These are phyloP conservation scores for Cichorium intybus DNA, from an alignment of 140 eudicot genomes.

Conservation along the genomic window DNA sequence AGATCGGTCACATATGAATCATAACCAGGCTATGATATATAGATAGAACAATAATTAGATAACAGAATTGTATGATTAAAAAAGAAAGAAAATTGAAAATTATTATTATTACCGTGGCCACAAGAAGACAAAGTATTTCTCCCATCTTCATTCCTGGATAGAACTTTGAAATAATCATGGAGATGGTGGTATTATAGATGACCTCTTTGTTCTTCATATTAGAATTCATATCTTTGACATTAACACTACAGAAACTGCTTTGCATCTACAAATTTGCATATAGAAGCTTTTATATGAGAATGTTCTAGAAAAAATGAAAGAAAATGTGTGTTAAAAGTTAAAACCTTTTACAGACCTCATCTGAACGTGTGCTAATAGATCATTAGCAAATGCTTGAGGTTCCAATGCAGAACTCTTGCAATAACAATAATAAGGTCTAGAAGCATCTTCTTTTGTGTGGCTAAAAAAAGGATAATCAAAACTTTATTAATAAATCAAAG, in stretches of 20 bases:
- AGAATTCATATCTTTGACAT: slow-evolving; percentile 30
- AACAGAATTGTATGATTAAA: background rate
- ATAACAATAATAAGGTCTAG: slow-evolving; percentile 28
- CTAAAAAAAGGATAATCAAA: slow-evolving; percentile 22
- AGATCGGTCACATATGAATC: slow-evolving; percentile 65
- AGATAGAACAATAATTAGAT: slow-evolving; percentile 15
- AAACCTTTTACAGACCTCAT: slow-evolving; percentile 48
- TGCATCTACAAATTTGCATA: slow-evolving; percentile 44
- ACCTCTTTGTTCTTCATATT: slow-evolving; percentile 48
- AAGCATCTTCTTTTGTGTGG: slow-evolving; percentile 35
- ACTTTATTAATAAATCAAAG: slow-evolving; percentile 14
- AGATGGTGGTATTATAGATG: slow-evolving; percentile 32
- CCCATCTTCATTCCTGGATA: slow-evolving; percentile 79
- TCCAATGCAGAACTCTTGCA: slow-evolving; percentile 31
- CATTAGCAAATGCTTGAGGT: slow-evolving; percentile 28
- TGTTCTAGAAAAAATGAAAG: slow-evolving; percentile 10
- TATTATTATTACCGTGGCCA: slow-evolving; percentile 40
- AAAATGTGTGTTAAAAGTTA: background rate
- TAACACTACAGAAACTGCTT: slow-evolving; percentile 50
- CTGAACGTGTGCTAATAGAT: slow-evolving; percentile 61
- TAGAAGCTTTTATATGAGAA: slow-evolving; percentile 8
- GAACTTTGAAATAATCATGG: slow-evolving; percentile 67
- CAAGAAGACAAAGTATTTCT: slow-evolving; percentile 51
- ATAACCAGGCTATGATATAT: slow-evolving; percentile 59
- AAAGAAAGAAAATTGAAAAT: background rate